Conservation (phyloP, 352 stramenopile species). For the Pythium utonaiense region DNA sequence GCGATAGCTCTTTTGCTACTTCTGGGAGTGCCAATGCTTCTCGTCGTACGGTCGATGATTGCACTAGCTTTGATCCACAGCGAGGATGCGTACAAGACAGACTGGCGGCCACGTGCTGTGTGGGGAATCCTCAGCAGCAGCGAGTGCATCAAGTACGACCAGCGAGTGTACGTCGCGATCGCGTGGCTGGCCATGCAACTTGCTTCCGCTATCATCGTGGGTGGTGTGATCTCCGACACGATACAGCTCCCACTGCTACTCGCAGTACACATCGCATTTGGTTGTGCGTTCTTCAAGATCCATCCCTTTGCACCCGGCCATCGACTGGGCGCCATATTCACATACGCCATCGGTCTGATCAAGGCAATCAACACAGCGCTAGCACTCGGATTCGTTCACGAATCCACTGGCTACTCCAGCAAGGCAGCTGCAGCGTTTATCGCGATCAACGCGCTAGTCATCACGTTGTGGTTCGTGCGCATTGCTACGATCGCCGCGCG, state of each 20-base stretch:
- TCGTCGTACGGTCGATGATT: neutral
- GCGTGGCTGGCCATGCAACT: constrained; percentile 12
- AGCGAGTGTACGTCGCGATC: neutral
- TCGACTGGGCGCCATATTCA: constrained; percentile 38
- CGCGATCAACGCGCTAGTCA: constrained; percentile 39
- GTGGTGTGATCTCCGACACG: constrained; percentile 37
- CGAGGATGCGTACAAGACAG: constrained; percentile 6
- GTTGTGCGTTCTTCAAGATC: constrained; percentile 41
- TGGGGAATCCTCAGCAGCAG: constrained; percentile 8
- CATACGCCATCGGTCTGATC: constrained; percentile 34
- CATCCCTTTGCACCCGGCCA: constrained; percentile 40
- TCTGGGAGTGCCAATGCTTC: neutral
- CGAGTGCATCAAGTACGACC: neutral
- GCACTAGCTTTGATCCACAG: neutral
- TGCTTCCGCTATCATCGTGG: constrained; percentile 41
- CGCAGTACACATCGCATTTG: constrained; percentile 43
- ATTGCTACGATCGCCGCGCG: neutral
- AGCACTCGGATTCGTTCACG: constrained; percentile 14
- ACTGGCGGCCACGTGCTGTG: neutral
- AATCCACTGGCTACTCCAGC: constrained; percentile 2
- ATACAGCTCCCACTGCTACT: constrained; percentile 54
- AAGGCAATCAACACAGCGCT: constrained; percentile 55
- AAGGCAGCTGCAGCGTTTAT: constrained; percentile 47
- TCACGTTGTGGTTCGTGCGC: constrained; percentile 17
- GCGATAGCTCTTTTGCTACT: constrained; percentile 5